phyloP scores from a whole-genome alignment of 345 rosid genomes.

The Carallia pectinifolia region DNA sequence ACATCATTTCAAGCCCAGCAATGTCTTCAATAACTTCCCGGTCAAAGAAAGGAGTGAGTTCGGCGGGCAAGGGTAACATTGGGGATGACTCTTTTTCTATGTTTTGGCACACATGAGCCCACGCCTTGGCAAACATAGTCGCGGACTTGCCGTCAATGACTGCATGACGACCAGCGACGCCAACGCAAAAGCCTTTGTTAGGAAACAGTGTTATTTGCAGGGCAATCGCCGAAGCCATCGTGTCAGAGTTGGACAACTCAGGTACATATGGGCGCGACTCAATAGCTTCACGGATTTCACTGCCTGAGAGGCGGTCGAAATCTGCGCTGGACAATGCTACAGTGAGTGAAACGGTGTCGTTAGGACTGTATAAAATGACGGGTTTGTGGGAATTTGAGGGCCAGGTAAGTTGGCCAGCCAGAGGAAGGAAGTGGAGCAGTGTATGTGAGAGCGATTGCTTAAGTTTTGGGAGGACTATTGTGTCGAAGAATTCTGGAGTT shows the following conservation, averaged over 20 bases:
- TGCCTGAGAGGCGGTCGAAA: neutral
- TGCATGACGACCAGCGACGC: conserved; percentile 1
- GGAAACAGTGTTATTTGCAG: conserved; percentile 11
- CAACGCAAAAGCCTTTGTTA: conserved; percentile 8
- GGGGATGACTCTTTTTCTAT: neutral
- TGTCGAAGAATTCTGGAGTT: neutral
- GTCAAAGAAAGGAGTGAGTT: conserved; percentile 13
- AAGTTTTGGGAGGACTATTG: conserved; percentile 10
- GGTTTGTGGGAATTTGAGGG: conserved; percentile 7
- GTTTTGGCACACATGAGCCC: conserved; percentile 2
- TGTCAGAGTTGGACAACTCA: neutral
- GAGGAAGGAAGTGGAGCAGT: conserved; percentile 15
- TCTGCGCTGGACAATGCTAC: conserved; percentile 13
- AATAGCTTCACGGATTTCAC: neutral
- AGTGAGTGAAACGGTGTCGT: conserved; percentile 11
- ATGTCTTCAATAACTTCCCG: conserved; percentile 1
- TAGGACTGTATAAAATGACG: neutral
- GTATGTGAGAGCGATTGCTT: conserved; percentile 16
- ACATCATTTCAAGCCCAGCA: neutral
- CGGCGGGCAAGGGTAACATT: neutral
- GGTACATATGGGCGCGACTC: neutral
- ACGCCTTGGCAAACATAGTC: conserved; percentile 6
- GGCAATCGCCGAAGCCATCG: neutral
- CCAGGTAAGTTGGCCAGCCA: conserved; percentile 14
- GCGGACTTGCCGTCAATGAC: neutral